Base-by-base conservation (phyloP, 768 basidiomycete genomes). In the Kwoniella mangroviensis region DNA sequence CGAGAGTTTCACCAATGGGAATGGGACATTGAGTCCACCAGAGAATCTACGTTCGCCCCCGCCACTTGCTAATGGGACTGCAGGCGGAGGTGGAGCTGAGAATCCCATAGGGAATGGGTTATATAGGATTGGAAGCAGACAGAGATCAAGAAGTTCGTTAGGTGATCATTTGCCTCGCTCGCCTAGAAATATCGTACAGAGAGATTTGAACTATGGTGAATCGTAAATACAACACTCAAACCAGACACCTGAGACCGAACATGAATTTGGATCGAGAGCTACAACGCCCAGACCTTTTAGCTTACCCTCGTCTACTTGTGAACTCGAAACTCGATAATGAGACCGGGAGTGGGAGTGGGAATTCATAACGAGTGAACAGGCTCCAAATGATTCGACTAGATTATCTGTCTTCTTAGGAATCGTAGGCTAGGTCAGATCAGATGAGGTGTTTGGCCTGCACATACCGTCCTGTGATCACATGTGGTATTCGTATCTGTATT, bases 71-170 rank as follows among this genome's bases (percentile, higher is more conserved):
- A 66, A 41, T 54, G 28, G 56, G 13, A 41, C n/a, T 21, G 64
- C 53, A 22, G 41, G 13, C 22, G 57, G 65, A 7, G 45, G 13
- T 15, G 45, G 34, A 19, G 34, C 11, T 65, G 53, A 26, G 19
- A 65, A 34, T 54, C 13, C 41, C 10, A 41, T 34, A 11, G 64
- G 64, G n/a, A 40, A 49, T 58, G 63, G 68, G 9, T 49, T 68
- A 26, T 68, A 68, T 52, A 62, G 67, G 26, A 68, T 68, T 6
- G 67, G 67, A 19, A 68, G 67, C 51, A 62, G 67, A 63, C 61
- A 68, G 19, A 54, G 67, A 34, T 63, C 67, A 56, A 53, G 67
- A 24, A 55, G 45, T 34, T 62, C 60, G 34, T 42, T 62, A 21
- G 52, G 59, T 11, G 67, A 54, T 45, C 22, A 7, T 17, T 22